Base-by-base conservation (phyloP, 2,329 filamentous ascomycete species). In the Apiospora hydei region DNA sequence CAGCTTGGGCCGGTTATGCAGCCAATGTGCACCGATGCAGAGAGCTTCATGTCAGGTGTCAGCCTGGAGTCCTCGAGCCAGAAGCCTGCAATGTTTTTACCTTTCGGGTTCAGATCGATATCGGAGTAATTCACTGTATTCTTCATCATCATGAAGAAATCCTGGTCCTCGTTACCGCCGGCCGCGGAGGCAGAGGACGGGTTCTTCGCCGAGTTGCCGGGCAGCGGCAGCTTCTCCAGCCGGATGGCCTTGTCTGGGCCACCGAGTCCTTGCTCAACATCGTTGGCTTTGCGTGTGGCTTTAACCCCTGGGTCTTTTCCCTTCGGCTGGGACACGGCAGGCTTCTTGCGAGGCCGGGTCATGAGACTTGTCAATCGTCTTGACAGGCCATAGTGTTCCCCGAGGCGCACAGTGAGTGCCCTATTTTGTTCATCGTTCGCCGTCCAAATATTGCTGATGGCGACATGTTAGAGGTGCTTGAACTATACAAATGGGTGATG, bases 71-170 rank as follows among this genome's bases (percentile, higher is more conserved):
- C 21, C 10, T 21, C 57, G 16, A 13, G 30, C 6, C 18, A 13
- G 24, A 30, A 13, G 8, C 43, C 49, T 14, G 26, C 53, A 7
- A 21, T 53, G 13, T 85, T 77, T 82, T 30, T 30, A 90, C 92
- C 93, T 79, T 85, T 86, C 21, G 86, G 82, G 0, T 92, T 92
- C 79, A 91, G 88, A 76, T 95, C 93, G 18, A 93, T 88, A 0
- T 92, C 92, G 18, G 90, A 91, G 80, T 93, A 95, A 79, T 94
- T 92, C 85, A 92, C 92, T n/a, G 93, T 91, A 71, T 91, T 88
- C 74, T 93, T 87, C 7, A 92, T 88, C 57, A 94, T 85, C 43
- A 89, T 69, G 73, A 83, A 83, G 73, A 86, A 76, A 74, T 82
- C 76, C 72, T 84, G 71, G 44, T 77, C 80, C 61, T 81, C 79